Evolutionary conservation across 2,329 filamentous ascomycete genomes (phyloP).

Genomic region (Pezicula carpinea): DNA sequence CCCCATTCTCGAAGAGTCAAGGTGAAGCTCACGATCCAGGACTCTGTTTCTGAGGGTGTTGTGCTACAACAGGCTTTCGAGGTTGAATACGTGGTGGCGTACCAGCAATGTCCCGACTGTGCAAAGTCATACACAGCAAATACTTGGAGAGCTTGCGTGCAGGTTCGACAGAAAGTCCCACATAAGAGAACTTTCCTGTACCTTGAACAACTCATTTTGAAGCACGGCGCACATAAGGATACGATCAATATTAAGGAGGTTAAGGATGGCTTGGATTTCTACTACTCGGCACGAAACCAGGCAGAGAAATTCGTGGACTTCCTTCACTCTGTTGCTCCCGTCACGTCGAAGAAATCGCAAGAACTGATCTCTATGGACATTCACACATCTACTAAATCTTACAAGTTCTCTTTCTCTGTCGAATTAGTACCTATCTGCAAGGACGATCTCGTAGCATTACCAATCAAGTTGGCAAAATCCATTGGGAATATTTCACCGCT

Average conservation of each 20-base stretch:
- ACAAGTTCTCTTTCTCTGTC: constrained; percentile 90
- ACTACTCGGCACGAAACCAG: constrained; percentile 83
- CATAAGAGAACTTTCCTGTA: constrained; percentile 85
- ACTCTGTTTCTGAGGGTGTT: constrained; percentile 56
- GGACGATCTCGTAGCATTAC: constrained; percentile 91
- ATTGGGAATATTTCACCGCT: constrained; percentile 86
- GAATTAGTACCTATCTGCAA: constrained; percentile 95
- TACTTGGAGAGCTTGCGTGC: constrained; percentile 88
- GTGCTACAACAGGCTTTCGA: constrained; percentile 91
- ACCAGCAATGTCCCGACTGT: constrained; percentile 93
- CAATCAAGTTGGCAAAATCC: constrained; percentile 81
- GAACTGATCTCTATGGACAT: constrained; percentile 91
- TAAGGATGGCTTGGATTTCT: constrained; percentile 95
- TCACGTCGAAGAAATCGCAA: constrained; percentile 78
- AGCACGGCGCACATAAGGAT: constrained; percentile 85
- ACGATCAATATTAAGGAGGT: constrained; percentile 98
- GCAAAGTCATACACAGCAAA: constrained; percentile 95
- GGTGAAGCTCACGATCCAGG: constrained; percentile 92
- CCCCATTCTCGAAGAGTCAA: constrained; percentile 89
- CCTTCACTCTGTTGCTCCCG: constrained; percentile 73
- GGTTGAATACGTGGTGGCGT: constrained; percentile 84
- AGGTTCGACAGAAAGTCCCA: constrained; percentile 92
- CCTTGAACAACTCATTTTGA: constrained; percentile 92
- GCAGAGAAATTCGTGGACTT: constrained; percentile 93
- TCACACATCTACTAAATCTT: constrained; percentile 85